Base-by-base conservation (phyloP, 305 asterid species). In the Plantago coronopus region DNA sequence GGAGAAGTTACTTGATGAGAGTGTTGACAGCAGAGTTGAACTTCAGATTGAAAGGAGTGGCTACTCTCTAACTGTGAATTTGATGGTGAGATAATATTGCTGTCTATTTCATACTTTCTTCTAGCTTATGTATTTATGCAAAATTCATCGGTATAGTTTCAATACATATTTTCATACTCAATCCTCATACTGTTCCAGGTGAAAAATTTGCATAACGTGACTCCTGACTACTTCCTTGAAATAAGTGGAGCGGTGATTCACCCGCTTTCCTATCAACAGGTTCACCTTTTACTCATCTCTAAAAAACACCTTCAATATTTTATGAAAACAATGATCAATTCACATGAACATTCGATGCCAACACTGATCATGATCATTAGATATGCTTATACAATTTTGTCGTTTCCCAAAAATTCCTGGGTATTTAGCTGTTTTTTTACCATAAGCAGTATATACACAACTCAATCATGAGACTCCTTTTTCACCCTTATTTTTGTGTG, bases 251-350 rank as follows among this genome's bases (percentile, higher is more conserved):
- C 97, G 34, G 87, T 94, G 74, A 87, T 94, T 64, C 99, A 94
- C 72, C 97, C 99, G 45, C 93, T 94, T 62, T 94, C 99, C 64
- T 94, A 94, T 81, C 99, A 94, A 69, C 99, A 94, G 99, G 99
- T 93, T 77, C 59, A 72, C 69, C 54, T n/a, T 49, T 70, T 22
- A 45, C 15, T 54, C 18, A 29, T 74, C 67, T 68, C 43, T 61
- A 37, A 7, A 37, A 37, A 37, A 1, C 1, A 37, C 11, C 10
- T 1, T 37, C 2, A 0, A 14, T 12, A 37, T 37, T 5, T 37
- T 9, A 7, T 37, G 42, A 37, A 5, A 7, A 1, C 42, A 7
- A 31, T 31, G 38, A 31, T 31, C 38, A 9, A 31, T 31, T 37
- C 42, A 37, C 42, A 31, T 37, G 9, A 37, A 37, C 42, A 37